phyloP scores from a whole-genome alignment of 2,329 filamentous ascomycete species.

The Scedosporium minutisporum region DNA sequence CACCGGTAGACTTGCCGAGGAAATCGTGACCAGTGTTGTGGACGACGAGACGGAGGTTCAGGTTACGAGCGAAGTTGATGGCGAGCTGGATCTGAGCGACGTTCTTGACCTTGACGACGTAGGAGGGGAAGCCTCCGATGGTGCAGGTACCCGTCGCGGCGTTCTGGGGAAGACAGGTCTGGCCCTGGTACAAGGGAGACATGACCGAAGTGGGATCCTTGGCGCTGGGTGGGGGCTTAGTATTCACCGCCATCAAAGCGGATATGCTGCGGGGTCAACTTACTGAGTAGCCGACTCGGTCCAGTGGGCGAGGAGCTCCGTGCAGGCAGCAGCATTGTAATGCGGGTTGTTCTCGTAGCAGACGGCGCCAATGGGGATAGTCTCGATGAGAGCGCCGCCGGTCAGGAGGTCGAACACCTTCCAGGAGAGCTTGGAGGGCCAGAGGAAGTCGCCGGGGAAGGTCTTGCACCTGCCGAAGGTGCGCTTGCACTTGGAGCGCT shows the following conservation, averaged over 20 bases:
- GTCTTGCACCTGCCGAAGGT: constrained; percentile 25
- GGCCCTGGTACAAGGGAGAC: constrained; percentile 9
- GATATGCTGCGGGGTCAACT: not conserved
- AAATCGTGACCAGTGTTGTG: constrained; percentile 23
- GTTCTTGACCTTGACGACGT: constrained; percentile 24
- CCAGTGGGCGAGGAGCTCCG: constrained; percentile 14
- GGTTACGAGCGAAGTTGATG: constrained; percentile 26
- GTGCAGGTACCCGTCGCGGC: constrained; percentile 26
- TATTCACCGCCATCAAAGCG: constrained; percentile 13
- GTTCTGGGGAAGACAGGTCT: constrained; percentile 14
- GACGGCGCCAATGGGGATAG: constrained; percentile 38
- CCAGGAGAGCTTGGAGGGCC: constrained; percentile 41
- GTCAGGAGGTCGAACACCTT: constrained; percentile 39
- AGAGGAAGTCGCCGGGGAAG: constrained; percentile 41
- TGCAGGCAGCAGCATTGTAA: constrained; percentile 21
- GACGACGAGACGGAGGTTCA: constrained; percentile 26
- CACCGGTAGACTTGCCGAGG: constrained; percentile 26
- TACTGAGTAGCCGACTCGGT: constrained; percentile 4
- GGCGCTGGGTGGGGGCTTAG: constrained; percentile 3
- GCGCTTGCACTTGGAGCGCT: not conserved
- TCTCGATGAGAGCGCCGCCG: constrained; percentile 40
- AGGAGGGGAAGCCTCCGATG: constrained; percentile 32
- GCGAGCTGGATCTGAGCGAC: constrained; percentile 21
- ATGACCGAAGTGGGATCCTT: constrained; percentile 24
- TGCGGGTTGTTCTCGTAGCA: constrained; percentile 35